Base-by-base conservation (phyloP, 345 rosid species). In the Lumnitzera littorea region DNA sequence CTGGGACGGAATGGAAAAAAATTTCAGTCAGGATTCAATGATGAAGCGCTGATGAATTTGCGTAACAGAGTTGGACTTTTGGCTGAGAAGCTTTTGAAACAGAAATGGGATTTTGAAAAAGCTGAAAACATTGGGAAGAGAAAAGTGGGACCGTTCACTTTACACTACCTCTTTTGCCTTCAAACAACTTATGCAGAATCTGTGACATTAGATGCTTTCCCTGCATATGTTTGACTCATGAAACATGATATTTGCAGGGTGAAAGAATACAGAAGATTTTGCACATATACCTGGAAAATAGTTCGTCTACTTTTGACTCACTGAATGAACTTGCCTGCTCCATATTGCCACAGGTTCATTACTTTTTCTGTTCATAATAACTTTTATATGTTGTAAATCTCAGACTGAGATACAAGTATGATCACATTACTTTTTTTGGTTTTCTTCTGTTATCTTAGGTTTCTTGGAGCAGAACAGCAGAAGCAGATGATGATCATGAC, bases 121-220 rank as follows among this genome's bases (percentile, higher is more conserved):
- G 72, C 73, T 61, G 91, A 87, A 69, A 76, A 82, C 65, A 85
- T 85, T 52, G 78, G 85, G 83, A 90, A 83, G 84, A 82, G 79
- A 71, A 85, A 83, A 73, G 97, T 90, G 73, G 36, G 87, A 66
- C 49, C 31, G 43, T 64, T 52, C 61, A 41, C 62, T 13, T 53
- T 50, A 64, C 61, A 46, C 46, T 46, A 50, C 63, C 61, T 50
- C 50, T 68, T 63, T 51, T 60, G 49, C 24, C 29, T 59, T 56
- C 24, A 48, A 10, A 25, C 24, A 36, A 36, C 31, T 27, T 27
- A 27, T 27, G 31, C 31, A 27, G 31, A 27, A 27, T 27, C 5
- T 27, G 31, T 27, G 31, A 27, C 50, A 53, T 41, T 46, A 4
- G n/a, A 50, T 52, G 31, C 31, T 27, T 27, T 36, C 43, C 10